Conservation (phyloP, 2,329 filamentous ascomycete genomes). For the Colletotrichum phormii region DNA sequence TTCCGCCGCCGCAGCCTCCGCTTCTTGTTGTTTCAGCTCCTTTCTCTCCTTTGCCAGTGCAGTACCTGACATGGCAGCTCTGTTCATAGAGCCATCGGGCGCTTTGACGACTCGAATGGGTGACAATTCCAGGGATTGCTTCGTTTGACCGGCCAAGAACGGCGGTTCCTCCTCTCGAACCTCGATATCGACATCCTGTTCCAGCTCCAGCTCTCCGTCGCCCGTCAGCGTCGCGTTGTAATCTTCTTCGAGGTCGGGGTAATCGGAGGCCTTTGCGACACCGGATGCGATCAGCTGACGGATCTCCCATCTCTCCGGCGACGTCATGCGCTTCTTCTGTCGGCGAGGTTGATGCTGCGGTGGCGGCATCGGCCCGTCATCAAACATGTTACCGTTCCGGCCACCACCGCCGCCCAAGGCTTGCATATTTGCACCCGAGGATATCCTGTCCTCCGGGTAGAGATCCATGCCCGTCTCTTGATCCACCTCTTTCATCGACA, state of each 20-base stretch:
- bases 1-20: conserved; percentile 78
- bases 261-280: conserved; percentile 91
- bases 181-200: conserved; percentile 97
- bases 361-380: conserved; percentile 59
- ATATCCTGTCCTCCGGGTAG: conserved; percentile 80
- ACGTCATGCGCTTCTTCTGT: conserved; percentile 93
- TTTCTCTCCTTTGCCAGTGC: conserved; percentile 88
- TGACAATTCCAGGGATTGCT: conserved; percentile 93
- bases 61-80: conserved; percentile 94
- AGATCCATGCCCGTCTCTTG: conserved; percentile 88
- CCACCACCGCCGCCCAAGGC: conserved; percentile 76
- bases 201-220: conserved; percentile 88
- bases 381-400: conserved; percentile 66
- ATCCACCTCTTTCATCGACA: conserved; percentile 98
- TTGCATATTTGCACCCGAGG: conserved; percentile 91
- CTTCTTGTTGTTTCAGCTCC: conserved; percentile 89
- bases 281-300: conserved; percentile 96
- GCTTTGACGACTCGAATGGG: conserved; percentile 98
- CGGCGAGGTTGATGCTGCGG: conserved; percentile 58
- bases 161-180: conserved; percentile 96
- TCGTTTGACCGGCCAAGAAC: conserved; percentile 95
- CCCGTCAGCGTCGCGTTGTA: conserved; percentile 89
- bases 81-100: conserved; percentile 96
- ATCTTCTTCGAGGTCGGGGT: conserved; percentile 94
- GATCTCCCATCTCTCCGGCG: conserved; percentile 97